These are phyloP conservation scores for Wickerhamiella sorbophila DNA, from an alignment of 805 yeast species.

Conservation along the genomic window DNA sequence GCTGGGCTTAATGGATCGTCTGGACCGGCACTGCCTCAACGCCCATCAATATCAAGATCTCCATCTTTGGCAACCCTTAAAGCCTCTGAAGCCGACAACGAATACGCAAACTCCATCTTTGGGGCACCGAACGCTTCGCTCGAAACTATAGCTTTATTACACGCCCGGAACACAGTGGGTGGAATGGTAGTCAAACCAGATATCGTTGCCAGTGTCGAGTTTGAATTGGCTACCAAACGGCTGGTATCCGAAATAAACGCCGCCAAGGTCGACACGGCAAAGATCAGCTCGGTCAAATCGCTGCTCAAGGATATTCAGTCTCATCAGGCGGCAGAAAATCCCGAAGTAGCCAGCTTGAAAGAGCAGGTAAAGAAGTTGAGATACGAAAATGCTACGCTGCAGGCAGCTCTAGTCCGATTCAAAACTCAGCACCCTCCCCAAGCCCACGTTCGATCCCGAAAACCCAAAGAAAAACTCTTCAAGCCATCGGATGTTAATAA, in stretches of 20 bases:
- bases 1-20: background rate
- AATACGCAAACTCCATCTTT: conserved; percentile 18
- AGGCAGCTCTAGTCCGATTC: conserved; percentile 12
- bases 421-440: background rate
- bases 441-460: background rate
- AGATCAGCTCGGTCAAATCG: conserved; percentile 19
- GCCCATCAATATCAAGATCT: background rate
- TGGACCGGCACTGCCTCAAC: background rate
- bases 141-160: conserved; percentile 25
- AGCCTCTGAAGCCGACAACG: background rate
- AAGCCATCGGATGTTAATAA: conserved; percentile 12
- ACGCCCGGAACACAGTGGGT: conserved; percentile 23
- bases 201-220: conserved; percentile 18
- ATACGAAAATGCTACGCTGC: conserved; percentile 16
- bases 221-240: conserved; percentile 25
- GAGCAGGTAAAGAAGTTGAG: conserved; percentile 20
- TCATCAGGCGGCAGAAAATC: conserved; percentile 13
- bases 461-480: conserved; percentile 4
- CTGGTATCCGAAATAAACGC: conserved; percentile 24
- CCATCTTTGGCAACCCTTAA: background rate
- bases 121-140: conserved; percentile 24
- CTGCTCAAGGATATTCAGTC: conserved; percentile 21
- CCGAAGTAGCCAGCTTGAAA: conserved; percentile 20
- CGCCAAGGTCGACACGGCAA: conserved; percentile 24
- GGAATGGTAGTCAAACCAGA: conserved; percentile 25